phyloP scores from a whole-genome alignment of 179 eudicot genomes.

The Silene vulgaris region DNA sequence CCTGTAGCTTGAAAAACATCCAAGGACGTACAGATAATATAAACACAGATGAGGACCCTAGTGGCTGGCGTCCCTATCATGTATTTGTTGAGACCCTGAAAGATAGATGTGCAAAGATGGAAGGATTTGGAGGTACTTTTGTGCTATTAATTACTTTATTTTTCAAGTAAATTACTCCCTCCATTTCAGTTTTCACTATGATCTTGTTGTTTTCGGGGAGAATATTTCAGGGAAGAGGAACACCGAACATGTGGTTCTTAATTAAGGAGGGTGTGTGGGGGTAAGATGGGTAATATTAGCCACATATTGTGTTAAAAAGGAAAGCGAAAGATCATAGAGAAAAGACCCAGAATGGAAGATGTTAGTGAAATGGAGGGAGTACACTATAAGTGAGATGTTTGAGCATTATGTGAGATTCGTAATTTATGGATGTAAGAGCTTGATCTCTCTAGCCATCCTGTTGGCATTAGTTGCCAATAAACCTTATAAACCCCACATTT shows the following conservation, averaged over 20 bases:
- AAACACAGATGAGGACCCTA: slow-evolving; percentile 79
- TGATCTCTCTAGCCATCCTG: neutral
- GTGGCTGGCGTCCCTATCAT: slow-evolving; percentile 88
- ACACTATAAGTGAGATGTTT: neutral
- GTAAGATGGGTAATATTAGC: too few species aligned
- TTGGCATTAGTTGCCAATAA: neutral
- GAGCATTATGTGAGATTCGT: neutral
- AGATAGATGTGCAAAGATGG: slow-evolving; percentile 74
- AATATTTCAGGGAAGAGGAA: too few species aligned
- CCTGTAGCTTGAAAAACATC: slow-evolving; percentile 55
- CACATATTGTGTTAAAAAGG: too few species aligned
- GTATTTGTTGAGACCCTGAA: slow-evolving; percentile 56
- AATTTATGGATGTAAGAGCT: slow-evolving; percentile 1
- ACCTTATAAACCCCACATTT: slow-evolving; percentile 1
- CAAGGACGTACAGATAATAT: slow-evolving; percentile 56
- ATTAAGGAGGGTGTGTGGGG: too few species aligned
- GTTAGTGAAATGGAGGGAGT: too few species aligned
- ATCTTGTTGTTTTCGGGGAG: too few species aligned
- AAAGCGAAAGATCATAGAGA: too few species aligned
- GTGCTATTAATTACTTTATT: neutral
- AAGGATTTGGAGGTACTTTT: slow-evolving; percentile 61
- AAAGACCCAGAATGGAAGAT: too few species aligned
- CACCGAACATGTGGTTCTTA: too few species aligned
- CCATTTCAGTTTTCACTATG: too few species aligned
- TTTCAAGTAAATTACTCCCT: neutral